A percentile compares a stretch with the other conserved stretches of the same genome.
These are phyloP conservation scores for Crithidia bombi DNA, from an alignment of 208 protist genomes.

Conservation along the genomic window DNA sequence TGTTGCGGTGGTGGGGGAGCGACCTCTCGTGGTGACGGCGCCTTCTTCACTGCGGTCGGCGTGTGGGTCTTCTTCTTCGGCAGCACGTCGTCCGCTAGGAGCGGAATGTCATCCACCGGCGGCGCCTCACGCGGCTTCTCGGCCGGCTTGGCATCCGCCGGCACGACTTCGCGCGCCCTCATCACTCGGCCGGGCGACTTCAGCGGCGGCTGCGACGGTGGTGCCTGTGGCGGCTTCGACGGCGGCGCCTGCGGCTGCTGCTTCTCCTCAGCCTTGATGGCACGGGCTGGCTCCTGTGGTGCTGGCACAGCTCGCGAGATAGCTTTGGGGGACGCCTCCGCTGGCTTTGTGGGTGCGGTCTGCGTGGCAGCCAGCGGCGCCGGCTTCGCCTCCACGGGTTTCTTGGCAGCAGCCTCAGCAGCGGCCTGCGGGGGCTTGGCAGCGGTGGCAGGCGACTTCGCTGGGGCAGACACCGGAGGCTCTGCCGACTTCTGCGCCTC, in stretches of 20 bases:
- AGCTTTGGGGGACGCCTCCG: constrained; percentile 1
- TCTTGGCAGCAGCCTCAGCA: background rate
- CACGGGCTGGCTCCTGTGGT: background rate
- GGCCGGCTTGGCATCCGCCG: background rate
- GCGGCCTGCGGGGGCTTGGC: background rate
- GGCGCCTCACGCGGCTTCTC: constrained; percentile 6
- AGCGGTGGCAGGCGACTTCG: background rate
- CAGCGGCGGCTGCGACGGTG: background rate
- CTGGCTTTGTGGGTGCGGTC: background rate
- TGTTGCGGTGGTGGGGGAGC: constrained; percentile 11
- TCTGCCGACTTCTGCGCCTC: background rate
- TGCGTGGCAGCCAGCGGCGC: background rate
- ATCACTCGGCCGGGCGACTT: background rate
- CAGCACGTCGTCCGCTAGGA: constrained; percentile 29
- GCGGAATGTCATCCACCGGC: constrained; percentile 32
- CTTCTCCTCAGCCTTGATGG: constrained; percentile 6
- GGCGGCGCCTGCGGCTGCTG: background rate
- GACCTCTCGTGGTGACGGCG: background rate
- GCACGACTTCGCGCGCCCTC: background rate
- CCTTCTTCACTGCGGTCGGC: background rate
- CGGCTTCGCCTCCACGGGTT: constrained; percentile 3
- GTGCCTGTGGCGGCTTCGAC: too few species aligned
- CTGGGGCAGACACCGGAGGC: constrained; percentile 1
- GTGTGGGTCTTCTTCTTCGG: constrained; percentile 11
- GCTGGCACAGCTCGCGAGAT: background rate